Evolutionary conservation across 345 rosid genomes (phyloP), one percentile per base, ranked within the genome.

Genomic region (Arabidopsis arenosa): DNA sequence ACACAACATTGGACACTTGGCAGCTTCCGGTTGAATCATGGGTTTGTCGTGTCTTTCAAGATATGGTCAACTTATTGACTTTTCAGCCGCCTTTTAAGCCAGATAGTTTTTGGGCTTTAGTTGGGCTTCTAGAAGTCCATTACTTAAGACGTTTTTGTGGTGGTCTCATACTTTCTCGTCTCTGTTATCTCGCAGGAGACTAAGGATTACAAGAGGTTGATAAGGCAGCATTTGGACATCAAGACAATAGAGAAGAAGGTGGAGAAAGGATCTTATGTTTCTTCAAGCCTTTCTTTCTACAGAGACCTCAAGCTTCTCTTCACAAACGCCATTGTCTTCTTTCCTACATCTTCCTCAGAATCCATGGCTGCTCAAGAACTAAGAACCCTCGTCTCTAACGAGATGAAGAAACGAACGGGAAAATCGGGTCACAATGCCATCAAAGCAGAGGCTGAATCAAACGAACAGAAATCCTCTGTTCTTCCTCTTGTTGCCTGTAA

Each of bases 241-340:
- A 83, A 87, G 43, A 83, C 86, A 13, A 81, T 91, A 55, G 80
- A 84, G 59, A 63, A 81, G 21, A 89, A 73, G 80, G 13, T 91
- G 4, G 78, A 80, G 35, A 75, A 84, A 70, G 88, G 89, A 49
- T 74, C 37, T n/a, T 90, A 87, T 68, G 63, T 75, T 26, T 74
- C 88, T 40, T 77, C 79, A 61, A 54, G 74, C 28, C 80, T 84
- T 30, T 14, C 68, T 1, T 87, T 87, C 74, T 84, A 85, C 73
- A 85, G 92, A 54, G 96, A 91, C 74, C 79, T 91, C 18, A 73
- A 85, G 75, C 92, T 89, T 80, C 87, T 91, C 76, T 81, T 86
- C 83, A 84, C 81, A 80, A 91, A 91, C 76, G 87, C 86, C 64
- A 44, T 89, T 53, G 85, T 91, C 40, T 87, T 81, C 82, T 91